Evolutionary conservation across 305 asterid genomes (phyloP), one percentile per base, ranked within the genome.

Genomic region (Coffea humblotiana): DNA sequence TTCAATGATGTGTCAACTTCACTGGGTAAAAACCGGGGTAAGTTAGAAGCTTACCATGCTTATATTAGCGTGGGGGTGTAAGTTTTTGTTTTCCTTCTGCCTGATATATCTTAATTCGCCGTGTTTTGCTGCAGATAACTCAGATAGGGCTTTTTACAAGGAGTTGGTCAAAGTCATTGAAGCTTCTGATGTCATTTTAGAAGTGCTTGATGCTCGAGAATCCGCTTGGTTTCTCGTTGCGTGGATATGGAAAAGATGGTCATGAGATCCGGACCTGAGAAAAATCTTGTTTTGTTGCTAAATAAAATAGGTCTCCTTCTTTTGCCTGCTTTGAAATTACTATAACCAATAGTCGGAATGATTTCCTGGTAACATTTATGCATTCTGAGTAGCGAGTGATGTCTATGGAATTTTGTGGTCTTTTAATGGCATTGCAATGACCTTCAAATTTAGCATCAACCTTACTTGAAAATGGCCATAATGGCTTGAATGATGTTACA

Each of bases 191-290:
- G 98, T 96, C 72, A 92, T 96, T 79, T 74, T 96, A 85, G 98
- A 96, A 86, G 98, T 96, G 82, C 97, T 96, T 85, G 99, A 96
- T 89, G 98, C 99, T 78, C 92, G 98, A 69, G 99, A 94, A 94
- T 82, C 99, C 99, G n/a, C 83, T 96, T 49, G 98, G 98, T 71
- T 71, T 94, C 97, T 13, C 98, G 98, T 29, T 96, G 95, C 73
- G 83, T 78, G 45, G 98, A 96, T 87, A 96, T 92, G 99, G 98
- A 96, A 88, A 94, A 88, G 82, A 91, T 94, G 97, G 97, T 96
- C 77, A 80, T 84, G 90, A 90, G 77, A 79, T 77, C 96, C 0
- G 98, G 98, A 70, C 86, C 89, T 2, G 96, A 90, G 79, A 95
- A 95, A 77, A 95, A 82, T 85, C 91, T 95, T 51, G 97, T 96